Evolutionary conservation across 75 land plant genomes (phyloP), one percentile per base, ranked within the genome.

Genomic region (Picea sitchensis): DNA sequence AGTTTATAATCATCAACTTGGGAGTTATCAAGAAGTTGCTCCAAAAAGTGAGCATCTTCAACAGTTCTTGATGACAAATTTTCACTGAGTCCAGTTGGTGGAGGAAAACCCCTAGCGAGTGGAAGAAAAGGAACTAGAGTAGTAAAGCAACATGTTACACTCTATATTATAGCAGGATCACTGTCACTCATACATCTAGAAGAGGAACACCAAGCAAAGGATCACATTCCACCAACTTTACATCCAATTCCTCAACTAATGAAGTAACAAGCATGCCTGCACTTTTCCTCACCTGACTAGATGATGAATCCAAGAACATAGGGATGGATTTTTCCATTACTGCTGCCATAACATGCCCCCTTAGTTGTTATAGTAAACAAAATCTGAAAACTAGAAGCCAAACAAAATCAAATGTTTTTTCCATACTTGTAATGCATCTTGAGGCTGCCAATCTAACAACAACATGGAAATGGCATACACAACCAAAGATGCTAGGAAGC

Each of bases 61-160:
- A 90, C 78, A 88, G 87, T 91, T 75, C 80, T 89, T 14, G 88
- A 88, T 57, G 83, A 77, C 44, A 95, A 80, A 60, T 77, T 83
- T 58, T 90, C 85, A 83, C 86, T 87, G 2, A 94, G 83, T 65
- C 91, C 99, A 82, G 62, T 36, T 58, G 99, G 99, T 58, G 87
- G 87, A 26, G 94, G 86, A 77, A 95, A 79, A 36, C 99, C 99
- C 44, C 92, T 85, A 63, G 99, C 94, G 56, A 97, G 81, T 38
- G 99, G 99, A 58, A 97, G 94, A 75, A 97, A 92, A 65, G 99
- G 99, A 59, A 97, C 98, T 59, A 97, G 86, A 34, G 98, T 91
- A 76, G 98, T 98, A 95, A 97, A 97, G 79, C 98, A 91, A 76
- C 83, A 91, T 14, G 99, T 95, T 20, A 95, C 98, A 86, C 90